Evolutionary conservation across 495 filamentous ascomycete species (phyloP).

Genomic region (Aspergillus avenaceus): DNA sequence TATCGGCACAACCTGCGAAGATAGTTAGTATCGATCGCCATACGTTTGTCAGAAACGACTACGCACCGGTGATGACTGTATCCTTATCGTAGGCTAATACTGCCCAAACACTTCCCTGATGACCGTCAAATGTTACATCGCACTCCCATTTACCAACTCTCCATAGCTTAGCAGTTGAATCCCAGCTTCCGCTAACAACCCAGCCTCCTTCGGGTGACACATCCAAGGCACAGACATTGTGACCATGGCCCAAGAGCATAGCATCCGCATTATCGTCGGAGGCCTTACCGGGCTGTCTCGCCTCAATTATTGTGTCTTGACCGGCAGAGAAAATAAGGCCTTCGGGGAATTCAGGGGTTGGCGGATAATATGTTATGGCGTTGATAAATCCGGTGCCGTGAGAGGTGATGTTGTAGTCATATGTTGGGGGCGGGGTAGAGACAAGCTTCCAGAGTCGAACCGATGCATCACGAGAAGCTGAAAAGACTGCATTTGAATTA

Average conservation of each 20-base stretch:
- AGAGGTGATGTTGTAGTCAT: conserved; percentile 69
- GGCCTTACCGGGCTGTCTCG: conserved; percentile 61
- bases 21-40: conserved; percentile 11
- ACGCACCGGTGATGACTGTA: conserved; percentile 74
- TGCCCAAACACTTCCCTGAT: conserved; percentile 82
- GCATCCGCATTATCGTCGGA: conserved; percentile 75
- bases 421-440: conserved; percentile 60
- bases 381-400: conserved; percentile 83
- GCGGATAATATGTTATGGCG: conserved; percentile 69
- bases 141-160: conserved; percentile 70
- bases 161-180: conserved; percentile 80
- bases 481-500: conserved; percentile 64
- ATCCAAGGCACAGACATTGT: conserved; percentile 86
- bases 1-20: conserved; percentile 71
- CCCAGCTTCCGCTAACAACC: conserved; percentile 95
- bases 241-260: conserved; percentile 76
- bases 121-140: conserved; percentile 65
- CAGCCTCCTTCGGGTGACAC: conserved; percentile 62
- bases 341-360: conserved; percentile 65
- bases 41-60: no score
- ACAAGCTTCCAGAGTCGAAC: conserved; percentile 80
- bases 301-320: conserved; percentile 89
- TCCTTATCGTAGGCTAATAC: conserved; percentile 78
- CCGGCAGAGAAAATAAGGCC: conserved; percentile 85
- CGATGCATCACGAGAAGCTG: conserved; percentile 86